phyloP scores from a whole-genome alignment of 805 yeast species.

The Candida methanosorbosa region DNA sequence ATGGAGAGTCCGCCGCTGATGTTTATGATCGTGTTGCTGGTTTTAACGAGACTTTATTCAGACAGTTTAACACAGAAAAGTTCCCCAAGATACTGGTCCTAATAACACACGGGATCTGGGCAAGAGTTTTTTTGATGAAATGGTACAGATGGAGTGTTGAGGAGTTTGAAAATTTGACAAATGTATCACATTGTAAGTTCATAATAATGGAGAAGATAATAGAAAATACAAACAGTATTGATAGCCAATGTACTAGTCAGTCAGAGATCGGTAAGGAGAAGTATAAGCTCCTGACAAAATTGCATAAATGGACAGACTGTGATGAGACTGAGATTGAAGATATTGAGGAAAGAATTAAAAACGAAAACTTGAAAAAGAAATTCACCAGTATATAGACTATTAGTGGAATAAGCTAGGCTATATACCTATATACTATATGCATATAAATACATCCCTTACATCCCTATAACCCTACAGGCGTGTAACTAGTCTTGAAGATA shows the following conservation, averaged over 20 bases:
- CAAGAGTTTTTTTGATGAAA: conserved; percentile 85
- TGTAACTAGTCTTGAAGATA: too few species aligned
- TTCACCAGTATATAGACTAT: too few species aligned
- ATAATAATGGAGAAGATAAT: conserved; percentile 62
- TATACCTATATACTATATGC: too few species aligned
- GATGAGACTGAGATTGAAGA: too few species aligned
- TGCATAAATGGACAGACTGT: neutral
- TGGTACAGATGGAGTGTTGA: conserved; percentile 95
- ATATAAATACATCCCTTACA: too few species aligned
- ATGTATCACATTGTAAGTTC: conserved; percentile 79
- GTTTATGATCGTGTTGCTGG: conserved; percentile 88
- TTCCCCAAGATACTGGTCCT: conserved; percentile 78
- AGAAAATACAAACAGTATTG: conserved; percentile 53
- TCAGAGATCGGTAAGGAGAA: conserved; percentile 29
- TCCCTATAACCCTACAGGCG: too few species aligned
- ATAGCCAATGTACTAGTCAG: conserved; percentile 65
- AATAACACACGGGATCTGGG: conserved; percentile 93
- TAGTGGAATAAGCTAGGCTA: too few species aligned
- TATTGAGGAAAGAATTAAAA: too few species aligned
- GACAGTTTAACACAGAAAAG: conserved; percentile 63
- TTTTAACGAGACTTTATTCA: conserved; percentile 76
- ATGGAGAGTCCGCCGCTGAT: conserved; percentile 95
- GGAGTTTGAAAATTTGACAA: conserved; percentile 73
- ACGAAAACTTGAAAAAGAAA: too few species aligned
- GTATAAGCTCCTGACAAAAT: neutral